phyloP scores from a whole-genome alignment of 140 eudicot species.

The Senecio squalidus region DNA sequence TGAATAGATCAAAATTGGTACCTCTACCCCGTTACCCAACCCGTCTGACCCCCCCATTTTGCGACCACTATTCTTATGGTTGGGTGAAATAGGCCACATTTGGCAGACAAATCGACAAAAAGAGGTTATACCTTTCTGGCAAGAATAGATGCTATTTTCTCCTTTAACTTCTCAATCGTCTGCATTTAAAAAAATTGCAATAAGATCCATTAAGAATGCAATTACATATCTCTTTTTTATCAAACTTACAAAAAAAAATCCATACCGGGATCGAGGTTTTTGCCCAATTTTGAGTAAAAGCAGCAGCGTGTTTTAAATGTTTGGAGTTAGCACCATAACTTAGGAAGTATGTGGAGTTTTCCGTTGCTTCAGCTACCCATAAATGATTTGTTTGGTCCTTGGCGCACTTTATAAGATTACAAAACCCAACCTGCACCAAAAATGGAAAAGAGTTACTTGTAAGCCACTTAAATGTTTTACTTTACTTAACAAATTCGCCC shows the following conservation, averaged over 20 bases:
- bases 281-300: conserved; percentile 58
- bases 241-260: background rate
- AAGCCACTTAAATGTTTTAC: background rate
- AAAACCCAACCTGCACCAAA: conserved; percentile 65
- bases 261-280: conserved; percentile 55
- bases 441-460: background rate
- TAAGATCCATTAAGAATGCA: background rate
- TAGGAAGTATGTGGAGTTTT: conserved; percentile 65
- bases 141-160: conserved; percentile 48
- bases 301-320: conserved; percentile 65
- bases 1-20: background rate
- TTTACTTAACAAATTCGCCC: too few relatives aligned
- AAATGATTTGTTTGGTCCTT: conserved; percentile 55
- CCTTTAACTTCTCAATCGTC: conserved; percentile 57
- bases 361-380: conserved; percentile 94
- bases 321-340: conserved; percentile 35
- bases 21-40: background rate
- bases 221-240: background rate
- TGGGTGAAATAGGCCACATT: background rate
- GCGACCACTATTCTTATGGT: background rate
- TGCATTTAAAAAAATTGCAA: conserved; percentile 30
- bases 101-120: background rate
- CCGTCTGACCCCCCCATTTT: background rate
- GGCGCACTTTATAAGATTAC: conserved; percentile 61
- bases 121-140: conserved; percentile 23